Evolutionary conservation across 2,329 filamentous ascomycete species (phyloP), one percentile per base, ranked within the genome.

Genomic region (Claviceps humidiphila): DNA sequence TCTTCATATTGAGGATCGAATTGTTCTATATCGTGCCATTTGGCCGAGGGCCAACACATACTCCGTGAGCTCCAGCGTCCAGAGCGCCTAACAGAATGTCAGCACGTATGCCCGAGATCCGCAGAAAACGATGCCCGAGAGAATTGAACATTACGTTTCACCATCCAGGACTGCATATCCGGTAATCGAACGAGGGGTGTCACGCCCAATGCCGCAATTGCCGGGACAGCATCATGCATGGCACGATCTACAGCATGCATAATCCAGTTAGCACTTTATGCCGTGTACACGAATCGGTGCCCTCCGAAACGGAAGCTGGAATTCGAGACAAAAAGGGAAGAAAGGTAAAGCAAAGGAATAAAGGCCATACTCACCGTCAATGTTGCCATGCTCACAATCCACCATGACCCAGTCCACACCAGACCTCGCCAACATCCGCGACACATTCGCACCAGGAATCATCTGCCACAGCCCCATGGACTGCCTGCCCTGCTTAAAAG

Each of bases 371-470:
- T 38, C 58, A 71, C 69, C 75, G 40, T 73, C 72, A 53, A 77
- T 66, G 56, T 73, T 74, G 8, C 75, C 75, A 58, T 78, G 75
- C 58, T 76, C 76, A 52, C 74, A 75, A 56, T 76, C 76, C 49
- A 78, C 77, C 63, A 84, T 70, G 9, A 87, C 77, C 74, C 82
- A 85, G 61, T 86, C 82, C 1, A 82, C 73, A 1, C 81, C 82
- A 1, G 75, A 67, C 51, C 79, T 70, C 1, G 84, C 81, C 47
- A 87, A 68, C 17, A 74, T 65, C 51, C 80, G 72, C 5, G 80
- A 79, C 13, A 82, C 67, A 55, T 82, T 82, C 45, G 74, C 70
- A 0, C 79, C 77, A 0, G 80, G 80, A 51, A 83, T 66, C 71
- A 81, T 81, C 66, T 84, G 80, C 80, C 79, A 84, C 51, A 76